Percentiles rank a stretch among this genome's conserved stretches.
Conservation (phyloP, 768 basidiomycete species). For the Leccinellum luteum region DNA sequence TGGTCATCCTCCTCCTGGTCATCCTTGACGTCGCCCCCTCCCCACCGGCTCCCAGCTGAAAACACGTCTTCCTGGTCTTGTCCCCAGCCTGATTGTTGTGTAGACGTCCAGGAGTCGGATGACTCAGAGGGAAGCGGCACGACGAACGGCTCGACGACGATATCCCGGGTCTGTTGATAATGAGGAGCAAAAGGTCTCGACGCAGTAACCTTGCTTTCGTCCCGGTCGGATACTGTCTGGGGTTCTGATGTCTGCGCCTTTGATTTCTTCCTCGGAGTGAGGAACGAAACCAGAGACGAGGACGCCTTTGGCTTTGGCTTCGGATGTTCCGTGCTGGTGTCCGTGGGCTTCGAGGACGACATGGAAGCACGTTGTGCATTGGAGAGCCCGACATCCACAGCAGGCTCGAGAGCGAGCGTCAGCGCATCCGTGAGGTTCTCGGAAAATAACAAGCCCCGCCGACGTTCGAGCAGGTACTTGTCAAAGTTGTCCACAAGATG, state of each 20-base stretch:
- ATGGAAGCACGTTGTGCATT: slow-evolving; percentile 18
- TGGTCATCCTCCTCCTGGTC: slow-evolving; percentile 16
- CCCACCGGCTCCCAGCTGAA: slow-evolving; percentile 43
- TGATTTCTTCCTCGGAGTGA: slow-evolving; percentile 72
- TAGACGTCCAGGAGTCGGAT: slow-evolving; percentile 63
- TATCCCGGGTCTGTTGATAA: slow-evolving; percentile 73
- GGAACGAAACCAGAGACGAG: slow-evolving; percentile 71
- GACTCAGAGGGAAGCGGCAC: slow-evolving; percentile 50
- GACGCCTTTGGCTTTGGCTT: slow-evolving; percentile 55
- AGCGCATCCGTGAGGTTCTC: slow-evolving; percentile 92
- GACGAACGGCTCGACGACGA: slow-evolving; percentile 68
- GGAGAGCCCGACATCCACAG: slow-evolving; percentile 39
- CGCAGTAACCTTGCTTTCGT: slow-evolving; percentile 41
- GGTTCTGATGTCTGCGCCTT: slow-evolving; percentile 37
- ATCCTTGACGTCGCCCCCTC: slow-evolving; percentile 28
- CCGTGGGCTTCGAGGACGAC: slow-evolving; percentile 28
- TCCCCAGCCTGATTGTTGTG: slow-evolving; percentile 49
- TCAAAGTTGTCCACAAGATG: slow-evolving; percentile 76
- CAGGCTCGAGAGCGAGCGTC: slow-evolving; percentile 64
- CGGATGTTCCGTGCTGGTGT: slow-evolving; percentile 35
- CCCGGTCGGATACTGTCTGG: slow-evolving; percentile 42
- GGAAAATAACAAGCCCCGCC: slow-evolving; percentile 86
- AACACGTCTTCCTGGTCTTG: slow-evolving; percentile 74
- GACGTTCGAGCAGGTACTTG: slow-evolving; percentile 76
- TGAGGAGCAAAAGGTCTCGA: slow-evolving; percentile 83